Conservation (phyloP, 2,329 filamentous ascomycete species). For the Phaeophleospora eucalypticola region DNA sequence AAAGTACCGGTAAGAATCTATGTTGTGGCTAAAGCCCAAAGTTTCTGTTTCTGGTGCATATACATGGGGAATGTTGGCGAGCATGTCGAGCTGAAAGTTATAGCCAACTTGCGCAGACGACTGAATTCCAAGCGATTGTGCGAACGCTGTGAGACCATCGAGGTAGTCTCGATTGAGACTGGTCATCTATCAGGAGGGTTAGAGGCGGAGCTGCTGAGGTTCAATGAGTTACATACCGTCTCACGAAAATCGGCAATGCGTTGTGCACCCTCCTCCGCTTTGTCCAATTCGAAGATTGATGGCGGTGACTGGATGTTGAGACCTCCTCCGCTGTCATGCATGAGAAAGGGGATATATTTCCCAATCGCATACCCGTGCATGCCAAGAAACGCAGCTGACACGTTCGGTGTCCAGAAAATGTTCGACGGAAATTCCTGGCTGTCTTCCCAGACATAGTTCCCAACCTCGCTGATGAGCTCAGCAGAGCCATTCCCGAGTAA, state of each 20-base stretch:
- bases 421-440: conserved; percentile 29
- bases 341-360: conserved; percentile 31
- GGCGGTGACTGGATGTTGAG: conserved; percentile 1
- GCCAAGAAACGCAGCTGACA: conserved; percentile 22
- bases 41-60: conserved; percentile 34
- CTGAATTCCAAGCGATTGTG: conserved; percentile 13
- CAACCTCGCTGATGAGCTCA: conserved; percentile 23
- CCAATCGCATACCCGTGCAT: conserved; percentile 27
- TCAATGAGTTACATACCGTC: conserved; percentile 23
- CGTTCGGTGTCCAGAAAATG: conserved; percentile 24
- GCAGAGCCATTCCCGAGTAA: conserved; percentile 25
- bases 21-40: conserved; percentile 29
- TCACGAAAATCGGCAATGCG: conserved; percentile 29
- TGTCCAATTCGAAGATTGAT: conserved; percentile 13
- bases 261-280: conserved; percentile 17
- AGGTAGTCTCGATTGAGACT: conserved; percentile 30
- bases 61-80: conserved; percentile 28
- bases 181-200: conserved; percentile 24
- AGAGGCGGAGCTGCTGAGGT: conserved; percentile 6
- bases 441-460: conserved; percentile 35
- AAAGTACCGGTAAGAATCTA: conserved; percentile 34
- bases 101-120: conserved; percentile 33
- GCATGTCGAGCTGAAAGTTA: conserved; percentile 34
- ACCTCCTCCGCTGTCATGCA: conserved; percentile 16
- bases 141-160: conserved; percentile 24